Evolutionary conservation across 768 basidiomycete genomes (phyloP), one percentile per base, ranked within the genome.

Genomic region (Russula brevipes): DNA sequence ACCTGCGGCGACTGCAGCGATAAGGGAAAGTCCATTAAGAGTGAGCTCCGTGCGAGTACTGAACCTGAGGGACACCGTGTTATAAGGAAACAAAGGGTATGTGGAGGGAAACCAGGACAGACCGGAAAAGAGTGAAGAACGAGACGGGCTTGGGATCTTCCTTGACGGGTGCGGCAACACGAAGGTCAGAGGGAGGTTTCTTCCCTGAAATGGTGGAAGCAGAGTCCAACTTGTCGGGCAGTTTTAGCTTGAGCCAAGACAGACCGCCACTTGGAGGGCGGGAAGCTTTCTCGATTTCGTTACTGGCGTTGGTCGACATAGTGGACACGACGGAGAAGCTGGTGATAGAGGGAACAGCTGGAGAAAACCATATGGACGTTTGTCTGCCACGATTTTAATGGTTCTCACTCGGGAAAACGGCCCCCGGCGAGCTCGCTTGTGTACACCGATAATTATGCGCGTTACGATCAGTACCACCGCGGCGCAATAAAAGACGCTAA

Each of bases 1-100:
- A 17, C 92, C 92, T 14, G 88, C 85, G 0, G 78, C 85, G 11
- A 78, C 80, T 0, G 94, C 88, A 6, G 82, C 79, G 12, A 89
- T 67, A 31, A 94, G 54, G 24, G 24, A 24, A 24, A 24, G 24
- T 24, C 24, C 24, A 24, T 24, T 24, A 24, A 24, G 24, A 1
- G 24, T 24, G 24, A 24, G 24, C 24, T 24, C 24, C 24, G 24
- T 24, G 24, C 24, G 24, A 24, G 24, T 24, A 24, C 24, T 24
- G 24, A 24, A 24, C 24, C 24, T 24, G 24, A 24, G 24, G 24
- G 24, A 24, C 24, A 24, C 24, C 24, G 24, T 24, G 24, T 24
- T 24, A 24, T 24, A 24, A 24, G 24, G 24, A 24, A 38, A 31
- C 10, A 60, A 30, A 24, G 58, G 5, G 44, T 35, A 19, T 6